Evolutionary conservation across 2,329 filamentous ascomycete genomes (phyloP).

Genomic region (Trichophyton simii): DNA sequence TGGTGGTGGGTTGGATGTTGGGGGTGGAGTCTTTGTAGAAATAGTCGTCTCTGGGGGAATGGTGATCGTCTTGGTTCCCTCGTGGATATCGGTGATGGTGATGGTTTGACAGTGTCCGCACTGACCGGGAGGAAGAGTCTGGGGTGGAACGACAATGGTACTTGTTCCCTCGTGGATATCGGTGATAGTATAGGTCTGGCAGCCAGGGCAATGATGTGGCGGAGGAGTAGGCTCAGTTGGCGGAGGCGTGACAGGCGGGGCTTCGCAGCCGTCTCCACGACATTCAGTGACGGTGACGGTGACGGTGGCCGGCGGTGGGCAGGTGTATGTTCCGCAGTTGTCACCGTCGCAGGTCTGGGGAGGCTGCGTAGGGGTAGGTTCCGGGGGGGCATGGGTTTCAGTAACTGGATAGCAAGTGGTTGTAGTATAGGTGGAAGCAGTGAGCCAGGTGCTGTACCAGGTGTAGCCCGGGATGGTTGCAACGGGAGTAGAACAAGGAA

Average conservation of each 20-base stretch:
- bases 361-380: constrained; percentile 8
- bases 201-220: constrained; percentile 14
- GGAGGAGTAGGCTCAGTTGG: background rate
- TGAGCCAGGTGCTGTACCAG: constrained; percentile 25
- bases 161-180: constrained; percentile 17
- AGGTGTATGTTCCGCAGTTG: background rate
- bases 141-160: constrained; percentile 20
- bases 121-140: background rate
- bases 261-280: constrained; percentile 7
- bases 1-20: constrained; percentile 3
- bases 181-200: constrained; percentile 21
- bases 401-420: constrained; percentile 21
- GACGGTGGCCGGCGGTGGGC: constrained; percentile 11
- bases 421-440: constrained; percentile 16
- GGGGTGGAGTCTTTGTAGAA: constrained; percentile 2
- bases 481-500: constrained; percentile 25
- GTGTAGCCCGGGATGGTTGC: constrained; percentile 19
- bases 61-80: background rate
- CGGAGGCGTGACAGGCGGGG: constrained; percentile 7
- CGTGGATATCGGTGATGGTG: background rate
- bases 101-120: background rate
- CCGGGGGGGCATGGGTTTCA: constrained; percentile 5
- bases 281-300: constrained; percentile 15
- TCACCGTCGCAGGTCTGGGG: constrained; percentile 5
- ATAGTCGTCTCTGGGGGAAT: background rate